phyloP scores from a whole-genome alignment of 768 basidiomycete genomes.

The Tylopilus intermedius region DNA sequence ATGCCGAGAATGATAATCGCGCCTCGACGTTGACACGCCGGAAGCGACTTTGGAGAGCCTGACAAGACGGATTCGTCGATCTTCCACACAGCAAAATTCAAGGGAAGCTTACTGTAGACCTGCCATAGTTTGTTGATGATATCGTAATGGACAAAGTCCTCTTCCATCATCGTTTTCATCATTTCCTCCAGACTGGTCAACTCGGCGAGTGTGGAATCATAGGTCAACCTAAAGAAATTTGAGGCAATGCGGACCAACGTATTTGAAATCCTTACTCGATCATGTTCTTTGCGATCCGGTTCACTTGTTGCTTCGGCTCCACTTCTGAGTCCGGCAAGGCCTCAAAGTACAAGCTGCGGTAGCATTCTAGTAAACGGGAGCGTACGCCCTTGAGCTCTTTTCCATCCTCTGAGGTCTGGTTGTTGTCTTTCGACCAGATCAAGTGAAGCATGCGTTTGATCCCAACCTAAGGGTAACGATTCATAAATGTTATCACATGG shows the following conservation, averaged over 20 bases:
- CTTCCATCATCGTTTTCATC: slow-evolving; percentile 94
- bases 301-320: slow-evolving; percentile 81
- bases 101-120: slow-evolving; percentile 71
- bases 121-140: slow-evolving; percentile 93
- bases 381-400: slow-evolving; percentile 85
- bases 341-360: slow-evolving; percentile 85
- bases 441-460: slow-evolving; percentile 96
- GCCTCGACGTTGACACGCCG: slow-evolving; percentile 82
- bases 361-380: slow-evolving; percentile 83
- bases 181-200: slow-evolving; percentile 95
- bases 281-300: slow-evolving; percentile 92
- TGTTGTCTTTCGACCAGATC: slow-evolving; percentile 95
- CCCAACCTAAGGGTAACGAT: slow-evolving; percentile 51
- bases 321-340: slow-evolving; percentile 52
- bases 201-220: slow-evolving; percentile 89
- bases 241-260: not conserved
- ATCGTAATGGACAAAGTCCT: slow-evolving; percentile 75
- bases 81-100: not conserved
- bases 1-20: slow-evolving; percentile 97
- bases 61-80: not conserved
- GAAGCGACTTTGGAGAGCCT: slow-evolving; percentile 75
- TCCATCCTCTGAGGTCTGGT: slow-evolving; percentile 66
- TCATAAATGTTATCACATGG: not conserved
- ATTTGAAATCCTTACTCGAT: slow-evolving; percentile 63
- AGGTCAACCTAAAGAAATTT: slow-evolving; percentile 62